Conservation (phyloP, 768 basidiomycete genomes). For the Fomitopsis pulvina region DNA sequence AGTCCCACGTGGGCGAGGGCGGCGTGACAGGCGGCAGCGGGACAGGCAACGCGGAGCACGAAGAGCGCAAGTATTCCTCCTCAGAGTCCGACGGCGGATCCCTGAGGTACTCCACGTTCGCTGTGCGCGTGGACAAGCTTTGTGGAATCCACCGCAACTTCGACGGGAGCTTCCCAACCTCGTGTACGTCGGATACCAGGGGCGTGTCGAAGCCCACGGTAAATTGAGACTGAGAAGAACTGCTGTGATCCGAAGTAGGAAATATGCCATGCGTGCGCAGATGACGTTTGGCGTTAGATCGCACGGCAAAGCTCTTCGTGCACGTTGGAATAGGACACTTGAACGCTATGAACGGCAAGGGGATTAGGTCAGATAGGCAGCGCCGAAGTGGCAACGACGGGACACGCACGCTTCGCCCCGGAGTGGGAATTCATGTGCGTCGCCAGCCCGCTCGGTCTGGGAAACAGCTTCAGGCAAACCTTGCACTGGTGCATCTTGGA, state of each 20-base stretch:
- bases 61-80: constrained; percentile 22
- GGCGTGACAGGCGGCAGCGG: constrained; percentile 31
- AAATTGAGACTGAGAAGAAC: constrained; percentile 23
- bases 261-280: constrained; percentile 67
- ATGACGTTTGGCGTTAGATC: constrained; percentile 78
- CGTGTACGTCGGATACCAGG: constrained; percentile 37
- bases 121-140: constrained; percentile 26
- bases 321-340: constrained; percentile 57
- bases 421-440: constrained; percentile 51
- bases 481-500: constrained; percentile 45
- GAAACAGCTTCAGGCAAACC: constrained; percentile 39
- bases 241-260: constrained; percentile 21
- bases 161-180: constrained; percentile 28
- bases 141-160: constrained; percentile 37
- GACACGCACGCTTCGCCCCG: constrained; percentile 40
- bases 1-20: constrained; percentile 23
- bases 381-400: constrained; percentile 4
- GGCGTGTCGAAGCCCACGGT: constrained; percentile 40
- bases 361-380: neutral
- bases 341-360: constrained; percentile 20
- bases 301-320: constrained; percentile 63
- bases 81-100: constrained; percentile 22
- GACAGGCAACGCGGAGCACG: constrained; percentile 29
- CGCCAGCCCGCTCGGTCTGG: constrained; percentile 43
- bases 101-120: constrained; percentile 25